Evolutionary conservation across 2,329 filamentous ascomycete species (phyloP).

Genomic region (Talaromyces piceae): DNA sequence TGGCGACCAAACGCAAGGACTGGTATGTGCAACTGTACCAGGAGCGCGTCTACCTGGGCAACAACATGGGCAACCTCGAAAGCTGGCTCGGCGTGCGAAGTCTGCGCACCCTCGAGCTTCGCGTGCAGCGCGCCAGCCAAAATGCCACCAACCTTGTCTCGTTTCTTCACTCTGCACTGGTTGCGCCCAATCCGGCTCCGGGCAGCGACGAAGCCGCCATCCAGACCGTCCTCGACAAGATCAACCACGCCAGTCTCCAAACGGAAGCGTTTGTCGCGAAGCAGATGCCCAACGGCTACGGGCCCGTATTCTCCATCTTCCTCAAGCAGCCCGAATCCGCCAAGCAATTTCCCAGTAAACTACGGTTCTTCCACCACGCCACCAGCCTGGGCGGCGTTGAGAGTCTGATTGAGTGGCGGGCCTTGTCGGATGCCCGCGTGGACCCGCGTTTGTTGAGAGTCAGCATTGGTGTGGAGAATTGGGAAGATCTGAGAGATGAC

Average conservation of each 20-base stretch:
- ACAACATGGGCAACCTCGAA: slow-evolving; percentile 82
- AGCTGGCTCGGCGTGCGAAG: slow-evolving; percentile 87
- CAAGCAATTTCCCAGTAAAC: slow-evolving; percentile 63
- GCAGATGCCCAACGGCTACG: slow-evolving; percentile 90
- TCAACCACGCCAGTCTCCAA: slow-evolving; percentile 78
- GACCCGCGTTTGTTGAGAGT: slow-evolving; percentile 68
- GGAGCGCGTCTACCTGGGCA: slow-evolving; percentile 72
- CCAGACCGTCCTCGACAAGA: slow-evolving; percentile 48
- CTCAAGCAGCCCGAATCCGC: slow-evolving; percentile 57
- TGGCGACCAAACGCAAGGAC: slow-evolving; percentile 54
- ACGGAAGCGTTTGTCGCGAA: slow-evolving; percentile 63
- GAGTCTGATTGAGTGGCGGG: slow-evolving; percentile 92
- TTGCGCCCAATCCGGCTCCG: slow-evolving; percentile 28
- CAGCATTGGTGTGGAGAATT: slow-evolving; percentile 79
- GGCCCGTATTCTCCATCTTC: slow-evolving; percentile 75
- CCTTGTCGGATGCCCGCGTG: slow-evolving; percentile 71
- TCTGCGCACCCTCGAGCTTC: slow-evolving; percentile 74
- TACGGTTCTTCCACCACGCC: slow-evolving; percentile 84
- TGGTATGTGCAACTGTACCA: slow-evolving; percentile 55
- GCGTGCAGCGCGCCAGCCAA: slow-evolving; percentile 67
- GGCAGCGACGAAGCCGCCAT: slow-evolving; percentile 41
- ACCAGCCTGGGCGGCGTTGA: slow-evolving; percentile 92
- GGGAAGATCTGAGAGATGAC: slow-evolving; percentile 76
- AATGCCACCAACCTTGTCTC: slow-evolving; percentile 62
- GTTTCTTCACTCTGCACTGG: slow-evolving; percentile 57